Evolutionary conservation across 768 basidiomycete species (phyloP).

Genomic region (Collybiopsis luxurians): DNA sequence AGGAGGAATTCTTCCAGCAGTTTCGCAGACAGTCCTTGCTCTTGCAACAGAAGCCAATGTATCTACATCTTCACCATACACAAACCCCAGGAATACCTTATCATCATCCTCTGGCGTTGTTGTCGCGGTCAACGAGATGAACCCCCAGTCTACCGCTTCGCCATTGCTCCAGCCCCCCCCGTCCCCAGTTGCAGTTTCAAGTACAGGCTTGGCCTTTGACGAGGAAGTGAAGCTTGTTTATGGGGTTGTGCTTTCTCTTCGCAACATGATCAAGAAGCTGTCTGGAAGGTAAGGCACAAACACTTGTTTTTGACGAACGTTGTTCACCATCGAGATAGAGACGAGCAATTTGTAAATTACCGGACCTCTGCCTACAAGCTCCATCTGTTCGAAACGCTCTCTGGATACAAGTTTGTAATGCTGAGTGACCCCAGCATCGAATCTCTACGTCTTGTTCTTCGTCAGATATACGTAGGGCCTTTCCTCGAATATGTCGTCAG

Average conservation of each 20-base stretch:
- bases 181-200: conserved; percentile 31
- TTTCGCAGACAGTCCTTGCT: conserved; percentile 64
- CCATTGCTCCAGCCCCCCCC: conserved; percentile 35
- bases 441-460: conserved; percentile 74
- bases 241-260: conserved; percentile 86
- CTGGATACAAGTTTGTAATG: conserved; percentile 95
- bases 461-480: conserved; percentile 91
- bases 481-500: conserved; percentile 93
- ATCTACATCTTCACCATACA: conserved; percentile 36
- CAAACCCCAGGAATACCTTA: conserved; percentile 66
- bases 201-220: conserved; percentile 80
- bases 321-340: conserved; percentile 40
- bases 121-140: conserved; percentile 53
- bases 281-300: conserved; percentile 64
- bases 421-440: conserved; percentile 86
- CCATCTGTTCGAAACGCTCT: conserved; percentile 87
- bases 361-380: conserved; percentile 91
- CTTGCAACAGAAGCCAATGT: conserved; percentile 28
- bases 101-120: conserved; percentile 64
- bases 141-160: conserved; percentile 30
- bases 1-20: conserved; percentile 74
- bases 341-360: conserved; percentile 90
- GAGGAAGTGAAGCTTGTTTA: conserved; percentile 98
- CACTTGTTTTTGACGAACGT: background rate
- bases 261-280: conserved; percentile 95